Conservation (phyloP, 768 basidiomycete genomes). For the Tricholoma hemisulphureum region DNA sequence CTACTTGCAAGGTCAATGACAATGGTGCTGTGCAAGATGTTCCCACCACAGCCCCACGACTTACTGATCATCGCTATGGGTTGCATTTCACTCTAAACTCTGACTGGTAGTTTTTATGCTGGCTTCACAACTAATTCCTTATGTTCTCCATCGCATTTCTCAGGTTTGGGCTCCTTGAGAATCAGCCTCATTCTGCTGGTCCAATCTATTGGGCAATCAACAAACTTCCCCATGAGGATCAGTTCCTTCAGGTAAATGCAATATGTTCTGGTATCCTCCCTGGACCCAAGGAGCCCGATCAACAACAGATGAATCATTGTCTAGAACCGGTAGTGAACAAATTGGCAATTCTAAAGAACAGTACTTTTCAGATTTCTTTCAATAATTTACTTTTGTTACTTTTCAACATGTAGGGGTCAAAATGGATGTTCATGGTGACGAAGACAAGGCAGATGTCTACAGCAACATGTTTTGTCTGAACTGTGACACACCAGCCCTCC, state of each 20-base stretch:
- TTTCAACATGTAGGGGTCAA: no score
- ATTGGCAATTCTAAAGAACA: no score
- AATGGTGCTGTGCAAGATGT: no score
- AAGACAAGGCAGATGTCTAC: no score
- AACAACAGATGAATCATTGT: conserved; percentile 23
- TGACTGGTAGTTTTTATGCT: conserved; percentile 23
- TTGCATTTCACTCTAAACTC: conserved; percentile 23
- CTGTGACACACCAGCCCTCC: conserved; percentile 22
- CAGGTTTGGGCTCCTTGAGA: conserved; percentile 23
- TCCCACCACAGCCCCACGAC: no score
- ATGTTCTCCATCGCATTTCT: not conserved
- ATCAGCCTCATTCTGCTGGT: conserved; percentile 24
- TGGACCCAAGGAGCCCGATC: conserved; percentile 26
- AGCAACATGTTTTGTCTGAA: no score
- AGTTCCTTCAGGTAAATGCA: conserved; percentile 20
- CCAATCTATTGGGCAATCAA: conserved; percentile 22
- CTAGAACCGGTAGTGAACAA: conserved; percentile 20
- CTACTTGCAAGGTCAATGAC: conserved; percentile 11
- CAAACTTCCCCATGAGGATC: conserved; percentile 17
- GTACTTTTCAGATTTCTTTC: no score
- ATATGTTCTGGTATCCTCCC: conserved; percentile 20
- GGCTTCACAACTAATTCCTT: no score
- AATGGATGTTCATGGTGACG: no score
- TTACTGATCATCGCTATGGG: no score
- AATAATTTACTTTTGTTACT: no score